Conservation (phyloP, 1,284 basidiomycete species). For the Neotropicomus parvogracilis region DNA sequence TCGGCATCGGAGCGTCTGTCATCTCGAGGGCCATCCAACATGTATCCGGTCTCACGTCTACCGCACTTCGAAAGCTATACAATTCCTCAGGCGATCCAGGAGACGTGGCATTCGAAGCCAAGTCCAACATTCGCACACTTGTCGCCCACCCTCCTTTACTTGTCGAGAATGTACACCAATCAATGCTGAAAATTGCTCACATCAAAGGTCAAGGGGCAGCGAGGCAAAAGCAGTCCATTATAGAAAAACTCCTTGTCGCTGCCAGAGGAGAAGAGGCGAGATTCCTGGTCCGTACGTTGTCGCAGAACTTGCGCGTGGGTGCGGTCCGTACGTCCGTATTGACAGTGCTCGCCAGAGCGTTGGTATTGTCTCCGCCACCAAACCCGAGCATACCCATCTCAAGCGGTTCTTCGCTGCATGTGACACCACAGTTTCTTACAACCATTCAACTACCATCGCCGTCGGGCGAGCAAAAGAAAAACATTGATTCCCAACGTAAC, state of each 20-base stretch:
- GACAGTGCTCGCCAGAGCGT: slow-evolving; percentile 78
- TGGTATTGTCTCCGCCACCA: slow-evolving; percentile 58
- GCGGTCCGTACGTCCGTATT: slow-evolving; percentile 85
- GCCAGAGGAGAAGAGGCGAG: slow-evolving; percentile 85
- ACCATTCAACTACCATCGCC: slow-evolving; percentile 37
- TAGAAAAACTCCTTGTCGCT: slow-evolving; percentile 80
- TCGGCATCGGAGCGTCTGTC: slow-evolving; percentile 74
- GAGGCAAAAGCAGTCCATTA: slow-evolving; percentile 73
- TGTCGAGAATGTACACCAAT: slow-evolving; percentile 61
- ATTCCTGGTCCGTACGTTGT: slow-evolving; percentile 79
- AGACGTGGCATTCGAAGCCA: slow-evolving; percentile 83
- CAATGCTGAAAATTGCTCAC: slow-evolving; percentile 60
- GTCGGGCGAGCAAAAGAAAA: slow-evolving; percentile 43
- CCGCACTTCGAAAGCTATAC: slow-evolving; percentile 65
- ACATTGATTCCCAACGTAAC: slow-evolving; percentile 42
- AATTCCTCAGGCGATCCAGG: slow-evolving; percentile 71
- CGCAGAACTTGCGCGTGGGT: slow-evolving; percentile 81
- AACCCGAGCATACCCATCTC: slow-evolving; percentile 20
- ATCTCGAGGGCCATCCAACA: slow-evolving; percentile 80
- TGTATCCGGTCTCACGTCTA: slow-evolving; percentile 72
- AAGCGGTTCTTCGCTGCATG: slow-evolving; percentile 36
- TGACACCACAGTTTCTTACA: slow-evolving; percentile 38
- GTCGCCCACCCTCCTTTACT: slow-evolving; percentile 69
- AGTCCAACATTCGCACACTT: slow-evolving; percentile 73
- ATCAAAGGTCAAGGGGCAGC: slow-evolving; percentile 74